Base-by-base conservation (phyloP, 2,329 filamentous ascomycete species). In the Fusarium staphyleae region DNA sequence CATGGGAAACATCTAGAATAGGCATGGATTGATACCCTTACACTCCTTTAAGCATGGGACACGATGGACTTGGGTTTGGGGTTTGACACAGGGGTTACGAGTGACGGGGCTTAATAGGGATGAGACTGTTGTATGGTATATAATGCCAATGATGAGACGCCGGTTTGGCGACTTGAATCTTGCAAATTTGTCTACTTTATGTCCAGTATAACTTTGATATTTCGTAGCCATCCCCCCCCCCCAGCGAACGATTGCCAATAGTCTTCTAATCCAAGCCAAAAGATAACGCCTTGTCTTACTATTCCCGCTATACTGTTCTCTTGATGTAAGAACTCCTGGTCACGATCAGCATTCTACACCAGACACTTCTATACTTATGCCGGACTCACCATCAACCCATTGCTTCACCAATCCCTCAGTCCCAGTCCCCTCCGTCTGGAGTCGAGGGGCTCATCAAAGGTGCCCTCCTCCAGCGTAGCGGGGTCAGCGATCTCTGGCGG, bases 11-110 rank as follows among this genome's bases (percentile, higher is more conserved):
- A 60, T 52, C 52, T 44, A 53, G 52, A 63, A 55, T 47, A 12
- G 44, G 32, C 30, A 56, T 45, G 56, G 44, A 44, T 52, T 56
- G 60, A 67, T 66, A 67, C 63, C 61, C 65, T 52, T 15, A 63
- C 65, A 57, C 59, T 67, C 65, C 40, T 67, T 66, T 41, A 46
- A 28, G 57, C 40, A 15, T 11, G 46, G 46, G 30, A 48, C 42
- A 39, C 5, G 8, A 29, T 14, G 28, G 22, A 40, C 46, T 15
- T 10, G 24, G 28, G 28, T 30, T 30, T 12, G 28, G 12, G n/a
- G 3, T 50, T 30, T 11, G 30, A 11, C 4, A 9, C n/a, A 26
- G 15, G 13, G 32, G 22, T 12, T 12, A 30, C n/a, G 4, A 9
- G 3, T 4, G 37, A 34, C 47, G 15, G 11, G 59, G 12, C 13